Percentiles rank a stretch among this genome's conserved stretches.
Evolutionary conservation across 768 basidiomycete species (phyloP).

Genomic region (Lactifluus hygrophoroides): DNA sequence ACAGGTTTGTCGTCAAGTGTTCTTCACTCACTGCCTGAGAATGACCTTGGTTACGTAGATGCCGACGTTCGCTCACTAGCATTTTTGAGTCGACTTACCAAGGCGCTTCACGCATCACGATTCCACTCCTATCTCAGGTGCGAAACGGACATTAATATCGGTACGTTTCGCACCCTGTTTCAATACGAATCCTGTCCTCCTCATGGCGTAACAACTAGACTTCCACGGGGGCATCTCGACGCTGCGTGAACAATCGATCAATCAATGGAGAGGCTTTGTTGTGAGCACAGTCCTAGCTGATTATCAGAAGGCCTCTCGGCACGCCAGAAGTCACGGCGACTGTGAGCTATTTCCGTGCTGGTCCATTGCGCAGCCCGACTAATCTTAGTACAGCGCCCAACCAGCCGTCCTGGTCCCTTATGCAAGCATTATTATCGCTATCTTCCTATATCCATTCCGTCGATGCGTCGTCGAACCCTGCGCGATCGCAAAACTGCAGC

Average conservation of each 20-base stretch:
- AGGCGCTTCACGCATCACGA: constrained; percentile 14
- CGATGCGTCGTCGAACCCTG: neutral
- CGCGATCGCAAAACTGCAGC: neutral
- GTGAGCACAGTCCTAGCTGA: neutral
- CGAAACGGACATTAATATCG: neutral
- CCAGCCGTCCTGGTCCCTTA: constrained; percentile 9
- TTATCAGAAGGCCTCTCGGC: constrained; percentile 1
- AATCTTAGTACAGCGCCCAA: neutral
- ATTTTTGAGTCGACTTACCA: constrained; percentile 18
- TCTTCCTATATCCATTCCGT: constrained; percentile 6
- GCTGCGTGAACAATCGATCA: constrained; percentile 1
- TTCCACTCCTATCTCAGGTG: constrained; percentile 11
- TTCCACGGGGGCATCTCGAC: neutral
- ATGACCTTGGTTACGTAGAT: neutral
- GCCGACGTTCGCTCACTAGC: constrained; percentile 12
- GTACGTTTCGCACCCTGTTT: neutral
- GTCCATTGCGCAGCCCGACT: neutral
- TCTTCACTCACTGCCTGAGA: neutral
- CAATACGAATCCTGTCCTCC: neutral
- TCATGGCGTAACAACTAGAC: constrained; percentile 1
- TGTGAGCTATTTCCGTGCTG: neutral
- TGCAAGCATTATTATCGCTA: constrained; percentile 9
- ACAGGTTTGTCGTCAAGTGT: too few species aligned
- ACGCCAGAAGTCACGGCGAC: neutral
- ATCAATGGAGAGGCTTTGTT: constrained; percentile 8